phyloP scores from a whole-genome alignment of 495 filamentous ascomycete species.

The Chaetomium tenue region DNA sequence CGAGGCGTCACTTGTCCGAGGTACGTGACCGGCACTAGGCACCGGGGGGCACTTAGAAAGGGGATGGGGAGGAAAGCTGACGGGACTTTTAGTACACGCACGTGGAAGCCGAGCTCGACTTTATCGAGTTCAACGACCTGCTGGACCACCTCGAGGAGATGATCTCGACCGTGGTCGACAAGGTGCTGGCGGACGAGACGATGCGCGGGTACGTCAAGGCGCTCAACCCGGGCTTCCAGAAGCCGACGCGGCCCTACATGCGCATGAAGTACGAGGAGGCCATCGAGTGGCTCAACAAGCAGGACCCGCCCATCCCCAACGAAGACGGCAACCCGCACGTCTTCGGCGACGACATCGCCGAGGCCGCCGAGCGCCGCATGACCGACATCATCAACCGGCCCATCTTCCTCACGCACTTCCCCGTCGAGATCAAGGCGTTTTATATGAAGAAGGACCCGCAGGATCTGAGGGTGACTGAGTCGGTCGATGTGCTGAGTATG shows the following conservation, averaged over 20 bases:
- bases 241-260: conserved; percentile 81
- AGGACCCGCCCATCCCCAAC: conserved; percentile 76
- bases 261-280: conserved; percentile 95
- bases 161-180: conserved; percentile 82
- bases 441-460: conserved; percentile 93
- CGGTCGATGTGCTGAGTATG: conserved; percentile 77
- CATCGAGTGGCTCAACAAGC: conserved; percentile 86
- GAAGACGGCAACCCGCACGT: conserved; percentile 85
- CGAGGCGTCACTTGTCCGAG: conserved; percentile 88
- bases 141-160: conserved; percentile 86
- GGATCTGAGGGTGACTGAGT: conserved; percentile 90
- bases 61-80: not conserved
- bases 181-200: conserved; percentile 67
- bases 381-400: conserved; percentile 92
- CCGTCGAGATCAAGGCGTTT: conserved; percentile 96
- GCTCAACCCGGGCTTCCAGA: conserved; percentile 85
- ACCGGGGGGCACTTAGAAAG: not conserved
- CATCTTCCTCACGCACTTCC: conserved; percentile 97
- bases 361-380: conserved; percentile 96
- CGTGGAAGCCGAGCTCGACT: conserved; percentile 94
- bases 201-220: conserved; percentile 67
- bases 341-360: conserved; percentile 97
- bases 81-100: conserved; percentile 74
- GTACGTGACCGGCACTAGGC: not conserved
- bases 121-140: conserved; percentile 89